Percentiles rank a stretch among this genome's conserved stretches.
phyloP scores from a whole-genome alignment of 345 rosid genomes.

The Conringia planisiliqua region DNA sequence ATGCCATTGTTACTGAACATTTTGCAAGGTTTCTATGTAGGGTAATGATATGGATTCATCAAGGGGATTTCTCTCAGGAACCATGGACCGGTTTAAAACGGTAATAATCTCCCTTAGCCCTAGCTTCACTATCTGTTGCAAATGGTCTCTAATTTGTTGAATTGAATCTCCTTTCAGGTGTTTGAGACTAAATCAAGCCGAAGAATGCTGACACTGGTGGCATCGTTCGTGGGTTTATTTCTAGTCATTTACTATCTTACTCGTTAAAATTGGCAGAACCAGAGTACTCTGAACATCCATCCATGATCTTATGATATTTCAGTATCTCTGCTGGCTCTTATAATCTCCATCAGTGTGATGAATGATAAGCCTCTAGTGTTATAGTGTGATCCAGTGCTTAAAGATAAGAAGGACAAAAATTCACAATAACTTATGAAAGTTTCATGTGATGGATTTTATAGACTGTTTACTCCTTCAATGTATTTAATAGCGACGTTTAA shows the following conservation, averaged over 20 bases:
- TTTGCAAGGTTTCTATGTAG: slow-evolving; percentile 37
- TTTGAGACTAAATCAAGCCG: slow-evolving; percentile 94
- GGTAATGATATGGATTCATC: slow-evolving; percentile 98
- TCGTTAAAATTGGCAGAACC: slow-evolving; percentile 38
- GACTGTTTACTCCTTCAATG: not conserved
- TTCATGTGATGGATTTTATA: not conserved
- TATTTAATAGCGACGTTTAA: not conserved
- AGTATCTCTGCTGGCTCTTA: slow-evolving; percentile 1
- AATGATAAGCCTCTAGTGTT: slow-evolving; percentile 8
- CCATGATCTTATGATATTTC: slow-evolving; percentile 10
- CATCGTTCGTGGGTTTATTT: slow-evolving; percentile 79
- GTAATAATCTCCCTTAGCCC: slow-evolving; percentile 30
- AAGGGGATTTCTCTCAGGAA: slow-evolving; percentile 84
- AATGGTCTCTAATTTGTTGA: slow-evolving; percentile 10
- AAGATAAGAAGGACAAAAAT: not conserved
- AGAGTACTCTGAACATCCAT: not conserved
- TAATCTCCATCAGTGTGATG: slow-evolving; percentile 1
- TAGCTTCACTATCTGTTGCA: not conserved
- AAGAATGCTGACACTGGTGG: slow-evolving; percentile 83
- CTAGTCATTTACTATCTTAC: slow-evolving; percentile 79
- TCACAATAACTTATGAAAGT: not conserved
- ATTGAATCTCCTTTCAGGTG: slow-evolving; percentile 41
- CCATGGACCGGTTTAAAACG: slow-evolving; percentile 94
- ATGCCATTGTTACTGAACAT: slow-evolving; percentile 19
- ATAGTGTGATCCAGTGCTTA: slow-evolving; percentile 11